Base-by-base conservation (phyloP, 2,329 filamentous ascomycete genomes). In the Endoconidiophora polonica region DNA sequence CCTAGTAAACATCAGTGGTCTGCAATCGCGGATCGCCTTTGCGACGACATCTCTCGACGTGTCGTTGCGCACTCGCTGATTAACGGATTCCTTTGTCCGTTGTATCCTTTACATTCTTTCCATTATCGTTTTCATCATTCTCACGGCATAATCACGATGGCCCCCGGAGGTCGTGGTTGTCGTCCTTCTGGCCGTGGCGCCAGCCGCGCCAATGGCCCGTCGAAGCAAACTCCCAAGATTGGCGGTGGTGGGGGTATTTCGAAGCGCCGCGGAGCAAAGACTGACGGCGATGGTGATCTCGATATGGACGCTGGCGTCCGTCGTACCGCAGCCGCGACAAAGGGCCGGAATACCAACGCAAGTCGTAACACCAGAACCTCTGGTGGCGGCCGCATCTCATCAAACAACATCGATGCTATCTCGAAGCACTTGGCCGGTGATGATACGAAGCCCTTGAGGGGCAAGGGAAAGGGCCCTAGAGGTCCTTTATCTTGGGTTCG, bases 201-300 rank as follows among this genome's bases (percentile, higher is more conserved):
- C 38, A 26, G 48, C 33, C 42, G 50, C 22, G 9, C 43, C 41
- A 43, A 52, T 59, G 23, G 29, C 37, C 29, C 33, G 9, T 39
- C 16, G 65, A 53, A 53, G 26, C 40, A 47, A 7, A 14, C 44
- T n/a, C 20, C 44, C n/a, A 50, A 48, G 7, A 12, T 33, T 12
- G 44, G 16, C 18, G 24, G 38, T 9, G 23, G 69, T 56, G 68
- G 68, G 36, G 74, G 74, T 26, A 70, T 77, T 49, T 62, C 65
- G 18, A 77, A 76, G 59, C 69, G 69, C 44, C 69, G 68, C 38
- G 60, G 60, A 39, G 57, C 58, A 3, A 68, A 65, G 54, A 59
- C 67, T 45, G 75, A 78, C 57, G 64, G 67, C 48, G 75, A 78
- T 64, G 75, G 75, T 29, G 75, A 79, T 57, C 65, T 79, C n/a